Percentiles rank a stretch among this genome's conserved stretches.
phyloP scores from a whole-genome alignment of 2,329 filamentous ascomycete species.

The Botrytis squamosa region DNA sequence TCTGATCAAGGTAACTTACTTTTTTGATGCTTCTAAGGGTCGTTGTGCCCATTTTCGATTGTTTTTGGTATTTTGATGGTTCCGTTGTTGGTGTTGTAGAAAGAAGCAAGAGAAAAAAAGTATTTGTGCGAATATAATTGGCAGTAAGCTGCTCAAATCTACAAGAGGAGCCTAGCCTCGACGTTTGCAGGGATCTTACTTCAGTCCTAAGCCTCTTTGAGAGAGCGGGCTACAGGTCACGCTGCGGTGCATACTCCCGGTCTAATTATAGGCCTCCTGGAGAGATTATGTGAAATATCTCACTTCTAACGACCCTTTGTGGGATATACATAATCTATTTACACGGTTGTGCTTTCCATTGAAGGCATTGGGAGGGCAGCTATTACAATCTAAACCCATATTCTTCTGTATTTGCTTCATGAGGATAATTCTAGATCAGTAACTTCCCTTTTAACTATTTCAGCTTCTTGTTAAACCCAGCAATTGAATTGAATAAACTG shows the following conservation, averaged over 20 bases:
- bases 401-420: neutral
- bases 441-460: neutral
- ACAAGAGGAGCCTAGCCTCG: neutral
- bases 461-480: neutral
- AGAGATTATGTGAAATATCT: no score
- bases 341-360: neutral
- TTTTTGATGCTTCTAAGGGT: neutral
- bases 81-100: neutral
- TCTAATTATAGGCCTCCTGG: neutral
- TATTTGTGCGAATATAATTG: neutral
- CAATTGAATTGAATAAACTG: neutral
- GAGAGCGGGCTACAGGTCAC: neutral
- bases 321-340: neutral
- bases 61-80: neutral
- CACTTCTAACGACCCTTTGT: neutral
- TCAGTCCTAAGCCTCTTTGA: neutral
- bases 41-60: neutral
- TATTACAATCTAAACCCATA: neutral
- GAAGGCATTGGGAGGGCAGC: neutral
- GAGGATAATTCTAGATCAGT: neutral
- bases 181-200: neutral
- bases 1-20: neutral
- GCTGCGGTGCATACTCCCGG: neutral
- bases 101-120: neutral
- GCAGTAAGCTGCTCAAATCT: neutral